Base-by-base conservation (phyloP, 495 filamentous ascomycete species). In the Lasiosphaeria hispida region DNA sequence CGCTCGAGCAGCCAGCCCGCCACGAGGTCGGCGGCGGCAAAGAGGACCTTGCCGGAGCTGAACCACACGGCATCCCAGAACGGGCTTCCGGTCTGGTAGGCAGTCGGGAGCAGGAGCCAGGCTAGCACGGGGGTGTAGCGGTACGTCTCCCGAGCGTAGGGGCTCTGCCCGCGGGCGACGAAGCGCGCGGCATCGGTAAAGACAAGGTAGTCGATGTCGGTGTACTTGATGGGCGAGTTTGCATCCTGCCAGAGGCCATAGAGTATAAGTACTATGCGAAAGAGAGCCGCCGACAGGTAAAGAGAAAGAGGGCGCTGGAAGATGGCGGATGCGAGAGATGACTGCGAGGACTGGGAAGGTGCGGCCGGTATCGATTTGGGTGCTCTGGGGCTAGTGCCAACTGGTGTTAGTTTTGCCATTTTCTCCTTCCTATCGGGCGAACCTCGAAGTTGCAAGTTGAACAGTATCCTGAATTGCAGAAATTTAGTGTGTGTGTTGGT, bases 131-230 rank as follows among this genome's bases (percentile, higher is more conserved):
- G 94, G 34, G 94, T 97, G 75, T 98, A 98, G 54, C 94, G 89
- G 73, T 98, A 98, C 0, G 94, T 98, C 65, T 94, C 94, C 35
- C 94, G 83, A 18, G 79, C 75, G 70, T 98, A 98, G 0, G 94
- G 94, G 2, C 89, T 89, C 37, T 67, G 58, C 4, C 73, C 69
- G 3, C 64, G 69, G 2, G 88, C 78, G 41, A 90, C 80, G 69
- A 87, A 92, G 58, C 88, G 89, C 7, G 95, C 83, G 9, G 94
- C 94, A 69, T 96, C 92, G n/a, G 95, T 97, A 79, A 98, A 98
- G 59, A 98, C 94, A 63, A 89, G 85, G 78, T 98, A 98, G 81
- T 98, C 94, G 67, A 98, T 96, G 73, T 98, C 94, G 52, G 95
- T 98, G 80, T 97, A 98, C 73, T 96, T 96, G 63, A 98, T 73